Conservation (phyloP, 208 protist species). For the Crithidia sp. region DNA sequence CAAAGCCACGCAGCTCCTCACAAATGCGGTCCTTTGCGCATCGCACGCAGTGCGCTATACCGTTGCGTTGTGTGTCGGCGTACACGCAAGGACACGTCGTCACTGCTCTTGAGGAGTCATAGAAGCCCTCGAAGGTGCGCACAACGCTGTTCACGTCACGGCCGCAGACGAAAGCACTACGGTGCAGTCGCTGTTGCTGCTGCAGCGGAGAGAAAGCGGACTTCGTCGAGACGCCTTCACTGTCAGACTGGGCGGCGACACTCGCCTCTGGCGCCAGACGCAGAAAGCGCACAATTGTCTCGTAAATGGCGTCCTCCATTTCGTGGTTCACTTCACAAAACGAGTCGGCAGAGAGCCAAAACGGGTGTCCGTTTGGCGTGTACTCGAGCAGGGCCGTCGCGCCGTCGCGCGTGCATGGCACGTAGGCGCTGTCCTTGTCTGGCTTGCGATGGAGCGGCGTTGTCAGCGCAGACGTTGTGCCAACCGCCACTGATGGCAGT, state of each 20-base stretch:
- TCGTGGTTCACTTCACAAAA: constrained; percentile 59
- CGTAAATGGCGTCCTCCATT: constrained; percentile 56
- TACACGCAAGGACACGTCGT: constrained; percentile 50
- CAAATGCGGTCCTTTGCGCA: constrained; percentile 27
- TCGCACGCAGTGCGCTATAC: constrained; percentile 24
- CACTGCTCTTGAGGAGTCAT: constrained; percentile 12
- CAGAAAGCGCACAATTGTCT: constrained; percentile 39
- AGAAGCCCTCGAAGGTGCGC: constrained; percentile 42
- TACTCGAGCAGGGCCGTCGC: constrained; percentile 28
- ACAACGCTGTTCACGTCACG: constrained; percentile 46
- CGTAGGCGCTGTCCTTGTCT: constrained; percentile 37
- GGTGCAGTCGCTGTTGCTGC: neutral
- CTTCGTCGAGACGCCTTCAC: too few species aligned
- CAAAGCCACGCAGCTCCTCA: constrained; percentile 3
- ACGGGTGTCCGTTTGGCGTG: constrained; percentile 45
- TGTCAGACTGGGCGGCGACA: neutral
- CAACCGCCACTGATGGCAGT: neutral
- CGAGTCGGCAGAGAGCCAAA: constrained; percentile 43
- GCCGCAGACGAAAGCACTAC: constrained; percentile 40
- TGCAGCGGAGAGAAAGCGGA: too few species aligned
- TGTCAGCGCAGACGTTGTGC: neutral
- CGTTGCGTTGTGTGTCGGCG: constrained; percentile 35
- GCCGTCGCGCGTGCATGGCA: constrained; percentile 27
- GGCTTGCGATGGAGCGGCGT: constrained; percentile 24
- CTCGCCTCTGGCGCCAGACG: constrained; percentile 2